These are phyloP conservation scores for Lasiosphaeriaceae sp. DNA, from an alignment of 495 filamentous ascomycete species.

Conservation along the genomic window DNA sequence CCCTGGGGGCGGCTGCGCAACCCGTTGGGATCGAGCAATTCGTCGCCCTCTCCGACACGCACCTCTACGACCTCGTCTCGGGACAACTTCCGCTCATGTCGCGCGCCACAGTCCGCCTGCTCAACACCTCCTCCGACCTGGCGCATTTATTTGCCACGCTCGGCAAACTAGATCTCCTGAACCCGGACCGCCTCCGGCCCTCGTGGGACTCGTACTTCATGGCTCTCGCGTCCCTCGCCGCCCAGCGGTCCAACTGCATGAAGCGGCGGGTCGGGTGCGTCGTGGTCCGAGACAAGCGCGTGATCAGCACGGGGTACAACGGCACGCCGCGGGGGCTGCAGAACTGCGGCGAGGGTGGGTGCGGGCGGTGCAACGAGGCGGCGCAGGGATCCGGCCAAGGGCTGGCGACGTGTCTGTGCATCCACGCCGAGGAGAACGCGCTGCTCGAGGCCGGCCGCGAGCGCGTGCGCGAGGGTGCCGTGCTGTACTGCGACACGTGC, in stretches of 20 bases:
- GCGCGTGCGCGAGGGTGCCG: conserved; percentile 71
- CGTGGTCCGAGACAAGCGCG: conserved; percentile 79
- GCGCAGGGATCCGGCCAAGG: conserved; percentile 64
- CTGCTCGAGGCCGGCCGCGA: conserved; percentile 91
- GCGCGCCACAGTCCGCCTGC: conserved; percentile 73
- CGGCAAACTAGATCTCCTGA: conserved; percentile 63
- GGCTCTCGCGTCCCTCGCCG: conserved; percentile 85
- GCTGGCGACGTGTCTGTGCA: conserved; percentile 82
- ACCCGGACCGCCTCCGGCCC: conserved; percentile 79
- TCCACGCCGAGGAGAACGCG: conserved; percentile 97
- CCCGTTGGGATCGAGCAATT: conserved; percentile 50
- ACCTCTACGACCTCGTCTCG: conserved; percentile 64
- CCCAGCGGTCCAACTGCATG: conserved; percentile 95
- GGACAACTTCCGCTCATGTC: conserved; percentile 72
- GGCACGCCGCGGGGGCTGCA: conserved; percentile 80
- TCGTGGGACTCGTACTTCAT: conserved; percentile 98
- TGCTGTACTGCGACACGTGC: conserved; percentile 94
- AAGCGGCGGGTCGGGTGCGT: conserved; percentile 94
- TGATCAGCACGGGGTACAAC: conserved; percentile 97
- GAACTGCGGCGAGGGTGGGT: conserved; percentile 94
- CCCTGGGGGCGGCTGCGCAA: conserved; percentile 3
- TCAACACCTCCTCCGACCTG: conserved; percentile 76
- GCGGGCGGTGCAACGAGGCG: conserved; percentile 71
- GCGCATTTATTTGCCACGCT: conserved; percentile 65
- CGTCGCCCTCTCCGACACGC: conserved; percentile 66